These are phyloP conservation scores for Fraxinus floribunda DNA, from an alignment of 305 asterid genomes.

Conservation along the genomic window DNA sequence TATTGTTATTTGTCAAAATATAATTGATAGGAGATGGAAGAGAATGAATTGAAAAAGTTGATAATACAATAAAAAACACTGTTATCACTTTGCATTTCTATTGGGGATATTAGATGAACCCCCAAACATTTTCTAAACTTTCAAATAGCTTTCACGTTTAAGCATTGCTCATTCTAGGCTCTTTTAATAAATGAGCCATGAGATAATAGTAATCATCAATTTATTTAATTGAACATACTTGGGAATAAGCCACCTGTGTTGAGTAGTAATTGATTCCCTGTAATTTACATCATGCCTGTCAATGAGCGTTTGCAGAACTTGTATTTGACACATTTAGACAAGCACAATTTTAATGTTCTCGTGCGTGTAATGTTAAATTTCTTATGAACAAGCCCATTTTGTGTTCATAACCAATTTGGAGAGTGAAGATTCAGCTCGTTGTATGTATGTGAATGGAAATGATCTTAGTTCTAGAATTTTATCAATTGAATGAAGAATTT, in stretches of 20 bases:
- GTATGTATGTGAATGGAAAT: conserved; percentile 8
- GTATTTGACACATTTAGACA: background rate
- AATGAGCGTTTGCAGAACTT: conserved; percentile 5
- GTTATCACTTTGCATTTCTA: background rate
- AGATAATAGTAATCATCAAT: background rate
- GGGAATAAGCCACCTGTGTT: background rate
- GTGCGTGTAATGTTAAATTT: background rate
- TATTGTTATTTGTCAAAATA: background rate
- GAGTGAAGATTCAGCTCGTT: conserved; percentile 5
- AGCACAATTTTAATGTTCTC: background rate
- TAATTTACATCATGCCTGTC: background rate
- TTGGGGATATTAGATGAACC: background rate
- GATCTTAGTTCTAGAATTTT: background rate
- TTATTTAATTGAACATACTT: background rate
- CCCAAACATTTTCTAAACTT: background rate
- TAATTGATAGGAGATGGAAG: background rate
- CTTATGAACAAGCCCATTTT: background rate
- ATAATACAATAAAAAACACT: background rate
- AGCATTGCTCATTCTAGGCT: background rate
- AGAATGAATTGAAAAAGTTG: background rate
- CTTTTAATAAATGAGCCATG: background rate
- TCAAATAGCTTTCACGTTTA: background rate
- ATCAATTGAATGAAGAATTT: conserved; percentile 2
- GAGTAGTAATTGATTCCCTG: background rate
- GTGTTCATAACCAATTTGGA: background rate